A percentile compares a stretch with the other conserved stretches of the same genome.
Evolutionary conservation across 73 alveolate genomes (phyloP).

Genomic region (Durusdinium trenchii): DNA sequence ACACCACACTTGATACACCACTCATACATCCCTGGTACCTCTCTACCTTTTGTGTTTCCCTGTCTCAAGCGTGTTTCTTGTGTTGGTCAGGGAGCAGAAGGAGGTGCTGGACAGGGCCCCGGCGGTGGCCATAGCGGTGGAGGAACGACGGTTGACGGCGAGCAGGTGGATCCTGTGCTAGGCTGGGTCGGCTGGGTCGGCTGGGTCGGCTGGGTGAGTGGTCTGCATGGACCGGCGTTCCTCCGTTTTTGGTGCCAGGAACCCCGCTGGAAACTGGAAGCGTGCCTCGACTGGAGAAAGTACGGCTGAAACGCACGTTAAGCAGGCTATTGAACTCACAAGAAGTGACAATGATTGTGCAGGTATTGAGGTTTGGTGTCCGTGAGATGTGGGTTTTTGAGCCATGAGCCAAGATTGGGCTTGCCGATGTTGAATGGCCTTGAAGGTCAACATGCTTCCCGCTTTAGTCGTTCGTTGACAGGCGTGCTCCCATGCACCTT

Average conservation of each 20-base stretch:
- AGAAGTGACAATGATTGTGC: not conserved
- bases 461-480: too few relatives aligned
- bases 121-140: constrained; percentile 91
- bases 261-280: constrained; percentile 78
- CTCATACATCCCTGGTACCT: too few relatives aligned
- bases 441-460: too few relatives aligned
- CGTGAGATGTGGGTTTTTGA: constrained; percentile 94
- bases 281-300: constrained; percentile 80
- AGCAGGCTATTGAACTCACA: not conserved
- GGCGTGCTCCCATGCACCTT: constrained; percentile 94
- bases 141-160: constrained; percentile 86
- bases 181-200: constrained; percentile 2
- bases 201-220: not conserved
- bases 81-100: constrained; percentile 51
- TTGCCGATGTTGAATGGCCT: too few relatives aligned
- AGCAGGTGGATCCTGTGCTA: constrained; percentile 50
- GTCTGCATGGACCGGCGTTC: not conserved
- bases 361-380: constrained; percentile 92
- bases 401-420: not conserved
- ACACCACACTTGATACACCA: too few relatives aligned
- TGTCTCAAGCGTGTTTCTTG: too few relatives aligned
- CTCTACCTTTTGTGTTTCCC: too few relatives aligned
- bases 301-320: too few relatives aligned
- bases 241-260: not conserved
- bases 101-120: constrained; percentile 83